Base-by-base conservation (phyloP, 225 moss, liverwort and hornwort genomes). In the Physcomitrium patens region DNA sequence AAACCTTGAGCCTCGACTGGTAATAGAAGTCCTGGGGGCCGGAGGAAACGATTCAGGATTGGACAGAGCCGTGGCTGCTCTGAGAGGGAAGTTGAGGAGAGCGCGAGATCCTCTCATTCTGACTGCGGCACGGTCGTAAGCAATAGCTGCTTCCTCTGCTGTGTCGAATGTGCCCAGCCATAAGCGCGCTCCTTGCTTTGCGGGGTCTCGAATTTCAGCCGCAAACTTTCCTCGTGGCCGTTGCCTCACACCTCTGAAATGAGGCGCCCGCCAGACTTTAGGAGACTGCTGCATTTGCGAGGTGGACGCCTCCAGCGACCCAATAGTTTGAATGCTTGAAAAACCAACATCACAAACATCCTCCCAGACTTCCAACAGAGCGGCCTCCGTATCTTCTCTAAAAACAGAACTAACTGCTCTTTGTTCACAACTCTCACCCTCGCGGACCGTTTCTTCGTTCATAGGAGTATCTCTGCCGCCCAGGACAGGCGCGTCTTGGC, bases 161-260 rank as follows among this genome's bases (percentile, higher is more conserved):
- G 72, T 83, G 52, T 86, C 86, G 59, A 88, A 83, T 7, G 88
- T 85, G 8, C 88, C 88, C 17, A 88, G 69, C 88, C 88, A 88
- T 7, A 78, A 59, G n/a, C 88, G 83, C 12, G 83, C 64, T 12
- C 83, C 83, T 28, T 76, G 76, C 48, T 76, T 80, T 10, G 85
- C 86, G 4, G 80, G 80, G 72, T 86, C 86, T 10, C 86, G 80
- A 26, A 86, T 86, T 78, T 86, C 86, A 1, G 86, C 86, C 23
- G 83, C 83, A 20, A 76, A 86, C 43, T 78, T 85, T 0, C 85
- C 85, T 75, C 85, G 82, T 0, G 85, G 82, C 28, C 85, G 57
- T 47, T 82, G 82, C 52, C 85, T 58, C 10, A 85, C 85, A 18
- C 85, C 85, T 5, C 85, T 52, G 56, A 27, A 85, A 49, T 73